A percentile compares a stretch with the other conserved stretches of the same genome.
phyloP scores from a whole-genome alignment of 2,329 filamentous ascomycete genomes.

The Pochonia chlamydosporia region DNA sequence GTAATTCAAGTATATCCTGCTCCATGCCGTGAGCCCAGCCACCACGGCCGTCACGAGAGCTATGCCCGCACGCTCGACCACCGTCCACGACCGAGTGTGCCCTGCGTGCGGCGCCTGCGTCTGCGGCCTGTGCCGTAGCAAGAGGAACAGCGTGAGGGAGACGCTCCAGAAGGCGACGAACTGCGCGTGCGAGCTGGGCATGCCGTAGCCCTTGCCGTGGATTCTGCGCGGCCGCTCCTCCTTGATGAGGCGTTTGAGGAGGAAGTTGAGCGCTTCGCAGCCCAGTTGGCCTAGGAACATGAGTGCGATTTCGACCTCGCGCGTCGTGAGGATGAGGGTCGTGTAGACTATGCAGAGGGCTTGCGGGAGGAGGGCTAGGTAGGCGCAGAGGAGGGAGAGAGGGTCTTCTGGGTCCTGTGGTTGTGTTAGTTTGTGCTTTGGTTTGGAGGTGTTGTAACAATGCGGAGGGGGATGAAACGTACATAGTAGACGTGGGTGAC shows the following conservation, averaged over 20 bases:
- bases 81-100: constrained; percentile 45
- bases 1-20: constrained; percentile 86
- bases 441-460: neutral
- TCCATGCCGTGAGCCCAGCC: constrained; percentile 68
- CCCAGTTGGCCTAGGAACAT: constrained; percentile 89
- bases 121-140: constrained; percentile 63
- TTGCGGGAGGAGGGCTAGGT: constrained; percentile 90
- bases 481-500: constrained; percentile 97
- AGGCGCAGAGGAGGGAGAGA: constrained; percentile 83
- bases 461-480: constrained; percentile 29
- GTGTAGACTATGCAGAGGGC: constrained; percentile 85
- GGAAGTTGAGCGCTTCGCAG: constrained; percentile 88
- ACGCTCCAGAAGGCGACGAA: constrained; percentile 90
- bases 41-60: constrained; percentile 52
- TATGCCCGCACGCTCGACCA: constrained; percentile 52
- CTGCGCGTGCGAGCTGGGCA: constrained; percentile 92
- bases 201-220: constrained; percentile 93
- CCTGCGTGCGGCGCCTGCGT: neutral
- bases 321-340: constrained; percentile 83
- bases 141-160: constrained; percentile 76
- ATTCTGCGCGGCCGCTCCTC: constrained; percentile 80
- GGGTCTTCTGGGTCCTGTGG: constrained; percentile 84
- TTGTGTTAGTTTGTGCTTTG: too few species aligned
- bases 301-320: constrained; percentile 81
- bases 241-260: constrained; percentile 83